Conservation (phyloP, 2,329 filamentous ascomycete genomes). For the Fusarium ramigenum region DNA sequence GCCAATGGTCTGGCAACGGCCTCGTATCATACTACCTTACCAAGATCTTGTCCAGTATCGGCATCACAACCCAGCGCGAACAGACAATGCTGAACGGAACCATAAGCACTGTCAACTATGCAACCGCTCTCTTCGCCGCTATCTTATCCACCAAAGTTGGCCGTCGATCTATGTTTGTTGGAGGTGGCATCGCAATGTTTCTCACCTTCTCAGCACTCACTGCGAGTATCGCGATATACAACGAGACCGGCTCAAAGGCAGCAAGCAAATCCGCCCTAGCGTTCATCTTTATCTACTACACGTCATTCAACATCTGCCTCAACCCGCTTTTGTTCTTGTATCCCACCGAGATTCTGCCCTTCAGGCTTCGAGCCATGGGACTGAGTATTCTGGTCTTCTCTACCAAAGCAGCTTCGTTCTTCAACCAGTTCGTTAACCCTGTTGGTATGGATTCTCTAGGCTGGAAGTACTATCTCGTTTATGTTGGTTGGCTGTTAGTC, state of each 20-base stretch:
- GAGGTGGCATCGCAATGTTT: conserved; percentile 24
- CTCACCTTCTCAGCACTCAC: conserved; percentile 21
- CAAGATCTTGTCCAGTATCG: conserved; percentile 40
- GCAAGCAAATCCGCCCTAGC: conserved; percentile 22
- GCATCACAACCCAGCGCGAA: conserved; percentile 20
- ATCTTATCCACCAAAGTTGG: conserved; percentile 19
- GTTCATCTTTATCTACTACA: conserved; percentile 34
- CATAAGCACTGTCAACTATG: conserved; percentile 24
- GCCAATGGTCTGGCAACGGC: conserved; percentile 49
- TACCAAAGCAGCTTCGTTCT: conserved; percentile 23
- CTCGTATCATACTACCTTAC: conserved; percentile 42
- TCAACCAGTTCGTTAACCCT: conserved; percentile 32
- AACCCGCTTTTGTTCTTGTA: conserved; percentile 24
- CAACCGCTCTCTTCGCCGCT: conserved; percentile 8
- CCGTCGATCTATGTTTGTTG: conserved; percentile 19
- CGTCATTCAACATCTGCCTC: conserved; percentile 21
- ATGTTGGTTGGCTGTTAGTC: conserved; percentile 36
- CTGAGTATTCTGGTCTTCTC: conserved; percentile 21
- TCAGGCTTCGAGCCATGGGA: conserved; percentile 23
- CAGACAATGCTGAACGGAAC: conserved; percentile 21
- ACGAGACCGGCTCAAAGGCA: conserved; percentile 17
- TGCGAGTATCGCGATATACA: conserved; percentile 20
- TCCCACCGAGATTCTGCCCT: conserved; percentile 24
- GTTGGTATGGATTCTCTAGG: conserved; percentile 41
- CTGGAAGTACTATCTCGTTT: conserved; percentile 38